Evolutionary conservation across 1,284 basidiomycete genomes (phyloP).

Genomic region (Puccinia hordei): DNA sequence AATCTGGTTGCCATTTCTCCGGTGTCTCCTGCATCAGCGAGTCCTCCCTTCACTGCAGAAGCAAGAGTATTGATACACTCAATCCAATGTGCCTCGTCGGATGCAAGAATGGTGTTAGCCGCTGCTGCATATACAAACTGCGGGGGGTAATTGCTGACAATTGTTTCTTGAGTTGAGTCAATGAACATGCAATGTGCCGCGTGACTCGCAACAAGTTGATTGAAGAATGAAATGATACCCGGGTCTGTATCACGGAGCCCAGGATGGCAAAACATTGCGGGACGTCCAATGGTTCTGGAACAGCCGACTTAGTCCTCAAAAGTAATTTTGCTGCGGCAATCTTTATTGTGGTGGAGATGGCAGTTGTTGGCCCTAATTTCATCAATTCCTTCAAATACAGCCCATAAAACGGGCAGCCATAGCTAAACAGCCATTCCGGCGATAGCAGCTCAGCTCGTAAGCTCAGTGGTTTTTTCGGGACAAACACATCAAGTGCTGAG

Average conservation of each 20-base stretch:
- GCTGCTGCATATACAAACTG: conserved; percentile 14
- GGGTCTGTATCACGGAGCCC: not conserved
- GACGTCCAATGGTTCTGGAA: not conserved
- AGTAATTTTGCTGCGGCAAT: conserved; percentile 2
- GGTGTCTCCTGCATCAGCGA: not conserved
- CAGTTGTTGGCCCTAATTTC: not conserved
- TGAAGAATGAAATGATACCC: not conserved
- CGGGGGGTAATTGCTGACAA: conserved; percentile 23
- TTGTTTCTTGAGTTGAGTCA: not conserved
- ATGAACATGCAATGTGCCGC: not conserved
- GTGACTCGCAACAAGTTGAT: not conserved
- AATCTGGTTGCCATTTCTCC: conserved; percentile 5
- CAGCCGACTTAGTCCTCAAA: too few relatives aligned
- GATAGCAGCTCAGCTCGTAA: conserved; percentile 12
- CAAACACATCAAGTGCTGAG: conserved; percentile 5
- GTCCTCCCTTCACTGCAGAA: not conserved
- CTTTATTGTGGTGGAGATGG: not conserved
- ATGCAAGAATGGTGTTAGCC: conserved; percentile 1
- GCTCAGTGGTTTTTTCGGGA: not conserved
- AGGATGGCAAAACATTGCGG: conserved; percentile 5
- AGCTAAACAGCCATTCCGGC: not conserved
- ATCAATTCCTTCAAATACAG: not conserved
- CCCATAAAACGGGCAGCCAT: conserved; percentile 26
- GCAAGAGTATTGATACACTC: not conserved
- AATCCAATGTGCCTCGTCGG: conserved; percentile 5